phyloP scores from a whole-genome alignment of 148 eudicot genomes.

The Vaccinium darrowii region DNA sequence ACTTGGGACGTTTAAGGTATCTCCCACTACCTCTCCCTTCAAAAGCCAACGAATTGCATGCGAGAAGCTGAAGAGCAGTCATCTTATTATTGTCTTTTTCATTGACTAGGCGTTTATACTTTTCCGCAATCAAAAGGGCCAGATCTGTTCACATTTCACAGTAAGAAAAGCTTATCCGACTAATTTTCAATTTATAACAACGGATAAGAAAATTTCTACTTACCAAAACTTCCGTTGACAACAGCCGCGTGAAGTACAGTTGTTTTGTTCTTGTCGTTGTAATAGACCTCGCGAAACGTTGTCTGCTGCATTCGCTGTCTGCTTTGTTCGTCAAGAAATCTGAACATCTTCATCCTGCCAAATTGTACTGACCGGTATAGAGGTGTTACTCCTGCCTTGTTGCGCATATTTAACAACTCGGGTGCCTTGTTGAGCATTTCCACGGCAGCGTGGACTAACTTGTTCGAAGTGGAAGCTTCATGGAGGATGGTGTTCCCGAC shows the following conservation, averaged over 20 bases:
- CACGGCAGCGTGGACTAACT: background rate
- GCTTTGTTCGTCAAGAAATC: background rate
- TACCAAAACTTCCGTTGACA: constrained; percentile 1
- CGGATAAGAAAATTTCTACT: background rate
- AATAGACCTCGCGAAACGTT: background rate
- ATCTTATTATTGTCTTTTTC: constrained; percentile 12
- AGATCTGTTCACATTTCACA: constrained; percentile 5
- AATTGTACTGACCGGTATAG: background rate
- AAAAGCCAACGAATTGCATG: constrained; percentile 4
- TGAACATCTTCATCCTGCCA: constrained; percentile 4
- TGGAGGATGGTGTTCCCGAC: constrained; percentile 21
- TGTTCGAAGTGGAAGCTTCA: constrained; percentile 16
- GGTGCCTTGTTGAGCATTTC: constrained; percentile 6
- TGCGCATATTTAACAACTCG: background rate
- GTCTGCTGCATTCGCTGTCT: background rate
- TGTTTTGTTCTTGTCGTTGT: background rate
- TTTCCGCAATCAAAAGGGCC: background rate
- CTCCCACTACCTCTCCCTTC: background rate
- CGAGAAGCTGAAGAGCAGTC: constrained; percentile 24
- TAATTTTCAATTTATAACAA: background rate
- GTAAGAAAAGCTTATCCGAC: background rate
- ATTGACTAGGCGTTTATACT: background rate
- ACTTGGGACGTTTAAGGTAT: too few relatives aligned
- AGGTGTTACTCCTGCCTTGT: constrained; percentile 4
- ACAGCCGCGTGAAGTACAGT: constrained; percentile 15